Conservation (phyloP, 23 red algal genomes). For the Gracilaria gracilis region DNA sequence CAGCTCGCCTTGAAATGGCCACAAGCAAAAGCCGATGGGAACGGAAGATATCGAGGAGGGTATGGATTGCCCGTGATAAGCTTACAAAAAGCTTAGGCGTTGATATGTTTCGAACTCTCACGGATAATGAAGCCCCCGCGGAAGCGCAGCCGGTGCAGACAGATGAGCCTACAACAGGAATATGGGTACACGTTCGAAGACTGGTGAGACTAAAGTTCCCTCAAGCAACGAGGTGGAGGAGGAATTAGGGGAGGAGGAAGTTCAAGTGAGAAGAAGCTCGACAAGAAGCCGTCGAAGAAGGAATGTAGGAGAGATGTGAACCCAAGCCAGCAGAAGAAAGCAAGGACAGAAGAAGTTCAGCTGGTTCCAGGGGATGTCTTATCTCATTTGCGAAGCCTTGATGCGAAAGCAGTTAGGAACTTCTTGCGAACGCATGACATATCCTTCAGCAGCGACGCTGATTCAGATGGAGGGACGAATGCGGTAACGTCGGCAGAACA, state of each 20-base stretch:
- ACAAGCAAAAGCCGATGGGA: not conserved
- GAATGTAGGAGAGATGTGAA: not conserved
- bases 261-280: not conserved
- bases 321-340: not conserved
- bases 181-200: no score
- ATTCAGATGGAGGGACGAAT: not conserved
- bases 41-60: not conserved
- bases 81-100: not conserved
- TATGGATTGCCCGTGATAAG: not conserved
- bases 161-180: no score
- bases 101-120: not conserved
- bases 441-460: not conserved
- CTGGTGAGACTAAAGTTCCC: not conserved
- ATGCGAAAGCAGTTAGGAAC: not conserved
- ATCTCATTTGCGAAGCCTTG: not conserved
- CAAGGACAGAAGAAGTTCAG: not conserved
- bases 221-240: no score
- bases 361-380: not conserved
- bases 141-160: no score
- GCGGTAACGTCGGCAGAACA: not conserved
- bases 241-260: no score
- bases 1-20: not conserved
- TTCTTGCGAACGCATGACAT: not conserved
- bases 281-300: not conserved
- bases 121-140: no score